Evolutionary conservation across 176 grass and related monocot species (phyloP), one percentile per base, ranked within the genome.

Genomic region (Ensete ventricosum): DNA sequence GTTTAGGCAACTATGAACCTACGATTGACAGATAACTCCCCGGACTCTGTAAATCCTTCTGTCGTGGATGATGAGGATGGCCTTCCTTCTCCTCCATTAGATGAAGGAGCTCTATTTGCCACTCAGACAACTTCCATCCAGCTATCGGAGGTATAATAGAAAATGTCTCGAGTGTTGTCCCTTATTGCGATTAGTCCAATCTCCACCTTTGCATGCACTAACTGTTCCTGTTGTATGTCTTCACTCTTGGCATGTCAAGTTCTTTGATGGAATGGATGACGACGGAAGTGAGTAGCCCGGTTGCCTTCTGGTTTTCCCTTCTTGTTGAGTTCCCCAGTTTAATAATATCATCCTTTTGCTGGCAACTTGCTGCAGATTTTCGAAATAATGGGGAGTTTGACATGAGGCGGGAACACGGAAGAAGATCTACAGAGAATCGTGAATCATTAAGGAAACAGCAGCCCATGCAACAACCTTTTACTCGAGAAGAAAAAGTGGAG

Each of bases 201-300:
- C 63, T 50, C 51, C 57, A 21, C 26, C 43, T 8, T 59, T 6
- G 2, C 9, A 25, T 55, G 67, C 76, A 51, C 67, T 13, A 0
- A 69, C 51, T 53, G 14, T 78, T 49, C 0, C 72, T 21, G 57
- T 50, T 49, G 22, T 81, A 5, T 76, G 43, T 17, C 27, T 75
- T 27, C 21, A 75, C 67, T 9, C 57, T 75, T 67, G 48, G n/a
- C 21, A 67, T 77, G 25, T 91, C 25, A 85, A 90, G 90, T 87
- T 93, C 74, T 97, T 93, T 79, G 93, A 93, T 57, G 95, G 83
- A 80, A 99, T 99, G 90, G 95, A 99, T 77, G 88, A 94, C 49
- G 91, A 94, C 29, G 90, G 94, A 98, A 98, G 94, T 98, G 77
- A 93, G 94, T 85, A 79, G 66, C 50, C 70, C 14, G 17, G 26